Percentiles rank a stretch among this genome's conserved stretches.
These are phyloP conservation scores for Eragrostis tef DNA, from an alignment of 202 grass and related monocot species.

Conservation along the genomic window DNA sequence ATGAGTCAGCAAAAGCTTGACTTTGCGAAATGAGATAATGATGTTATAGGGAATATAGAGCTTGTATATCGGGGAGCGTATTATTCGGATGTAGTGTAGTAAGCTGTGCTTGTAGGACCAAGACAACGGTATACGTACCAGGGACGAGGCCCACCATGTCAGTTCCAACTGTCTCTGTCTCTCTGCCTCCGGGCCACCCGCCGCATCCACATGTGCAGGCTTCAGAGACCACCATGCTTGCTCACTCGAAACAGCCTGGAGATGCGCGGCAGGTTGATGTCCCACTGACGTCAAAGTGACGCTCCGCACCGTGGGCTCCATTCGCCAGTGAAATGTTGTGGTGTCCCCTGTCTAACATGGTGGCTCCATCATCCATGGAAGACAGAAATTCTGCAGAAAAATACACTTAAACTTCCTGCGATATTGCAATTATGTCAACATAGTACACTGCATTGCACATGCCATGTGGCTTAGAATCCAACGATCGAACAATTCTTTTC, in stretches of 20 bases:
- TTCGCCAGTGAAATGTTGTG: neutral
- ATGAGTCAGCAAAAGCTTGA: neutral
- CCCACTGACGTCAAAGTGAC: slow-evolving; percentile 43
- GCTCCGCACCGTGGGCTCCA: neutral
- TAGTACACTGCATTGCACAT: neutral
- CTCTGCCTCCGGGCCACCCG: slow-evolving; percentile 14
- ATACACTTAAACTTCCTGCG: neutral
- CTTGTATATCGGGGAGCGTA: neutral
- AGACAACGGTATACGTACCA: neutral
- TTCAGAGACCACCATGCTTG: neutral
- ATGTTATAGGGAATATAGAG: neutral
- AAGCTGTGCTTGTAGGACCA: neutral
- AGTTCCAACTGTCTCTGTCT: slow-evolving; percentile 28
- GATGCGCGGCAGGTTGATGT: neutral
- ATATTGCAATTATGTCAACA: neutral
- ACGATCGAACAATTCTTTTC: neutral
- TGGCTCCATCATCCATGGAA: slow-evolving; percentile 24
- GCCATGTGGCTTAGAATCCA: neutral
- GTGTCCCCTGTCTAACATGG: slow-evolving; percentile 20
- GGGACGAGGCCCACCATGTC: slow-evolving; percentile 23
- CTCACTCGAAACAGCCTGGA: slow-evolving; percentile 5
- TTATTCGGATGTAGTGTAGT: neutral
- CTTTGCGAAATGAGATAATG: neutral
- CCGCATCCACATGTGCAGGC: slow-evolving; percentile 34
- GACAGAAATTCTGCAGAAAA: neutral